Conservation (phyloP, 1,139 yeast species). For the Blastobotrys buckinghamii region DNA sequence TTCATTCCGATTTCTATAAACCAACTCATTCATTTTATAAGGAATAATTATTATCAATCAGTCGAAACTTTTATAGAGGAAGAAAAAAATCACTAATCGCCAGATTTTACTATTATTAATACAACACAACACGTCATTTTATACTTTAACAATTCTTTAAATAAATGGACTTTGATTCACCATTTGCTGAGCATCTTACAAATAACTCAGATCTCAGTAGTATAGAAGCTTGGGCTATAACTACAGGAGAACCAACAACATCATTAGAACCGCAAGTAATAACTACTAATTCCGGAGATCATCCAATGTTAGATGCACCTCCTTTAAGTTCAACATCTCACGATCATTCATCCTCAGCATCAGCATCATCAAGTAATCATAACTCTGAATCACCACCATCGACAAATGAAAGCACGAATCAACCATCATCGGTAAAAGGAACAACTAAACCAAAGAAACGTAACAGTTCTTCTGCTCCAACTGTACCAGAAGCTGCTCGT, state of each 20-base stretch:
- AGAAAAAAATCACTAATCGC: too few species aligned
- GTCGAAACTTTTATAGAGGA: too few species aligned
- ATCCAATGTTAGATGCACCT: constrained; percentile 12
- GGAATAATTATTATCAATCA: too few species aligned
- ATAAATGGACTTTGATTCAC: constrained; percentile 10
- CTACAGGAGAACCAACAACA: constrained; percentile 11
- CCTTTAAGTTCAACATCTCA: background rate
- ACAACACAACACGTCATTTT: too few species aligned
- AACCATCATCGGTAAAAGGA: background rate
- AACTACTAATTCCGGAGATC: constrained; percentile 10
- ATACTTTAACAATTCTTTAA: too few species aligned
- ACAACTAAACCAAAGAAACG: background rate
- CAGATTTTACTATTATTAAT: too few species aligned
- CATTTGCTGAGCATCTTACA: constrained; percentile 7
- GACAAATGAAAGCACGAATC: background rate
- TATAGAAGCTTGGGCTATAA: constrained; percentile 12
- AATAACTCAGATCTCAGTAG: background rate
- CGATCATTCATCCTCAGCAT: too few species aligned
- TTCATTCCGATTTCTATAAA: too few species aligned
- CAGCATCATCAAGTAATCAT: background rate
- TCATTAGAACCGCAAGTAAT: background rate
- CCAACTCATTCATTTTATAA: too few species aligned
- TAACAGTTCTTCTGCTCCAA: background rate
- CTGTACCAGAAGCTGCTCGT: constrained; percentile 7
- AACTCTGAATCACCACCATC: background rate